Evolutionary conservation across 495 filamentous ascomycete genomes (phyloP), one percentile per base, ranked within the genome.

Genomic region (Sporormia fimetaria): DNA sequence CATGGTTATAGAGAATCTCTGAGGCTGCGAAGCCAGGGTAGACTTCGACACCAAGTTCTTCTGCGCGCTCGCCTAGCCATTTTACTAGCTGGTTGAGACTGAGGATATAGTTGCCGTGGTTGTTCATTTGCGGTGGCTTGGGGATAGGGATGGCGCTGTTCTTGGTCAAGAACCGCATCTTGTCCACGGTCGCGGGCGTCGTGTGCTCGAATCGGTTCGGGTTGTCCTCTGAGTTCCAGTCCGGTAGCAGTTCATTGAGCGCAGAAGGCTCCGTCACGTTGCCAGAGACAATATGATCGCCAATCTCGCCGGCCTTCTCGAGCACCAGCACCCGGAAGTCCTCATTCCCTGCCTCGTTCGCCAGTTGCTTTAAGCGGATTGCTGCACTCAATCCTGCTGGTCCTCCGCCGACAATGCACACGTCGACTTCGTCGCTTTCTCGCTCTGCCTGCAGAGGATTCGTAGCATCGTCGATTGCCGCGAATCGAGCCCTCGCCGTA

Each of bases 21-120:
- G 81, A 81, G 6, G 90, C 90, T 9, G 90, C 88, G 47, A 99
- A 96, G 11, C 90, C 90, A 8, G 90, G 82, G 50, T 94, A 99
- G 8, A 99, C 73, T 61, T 99, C 90, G n/a, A 96, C 92, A n/a
- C 88, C 90, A 18, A 94, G 47, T 60, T 96, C 90, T 64, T 96
- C 92, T 3, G 90, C 90, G 15, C 90, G 73, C 58, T 96, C 90
- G 11, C 81, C 84, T 10, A 99, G 66, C 90, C 90, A 99, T 59
- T 88, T 94, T 23, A 78, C 80, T 45, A 96, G 76, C 57, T 96
- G 81, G 57, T 87, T 95, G 54, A 99, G 62, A 57, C 85, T 93
- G 51, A 99, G 71, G 43, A 99, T 99, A 58, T 90, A 95, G 59
- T 99, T 99, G 15, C 90, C 90, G 52, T 93, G 73, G 60, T 99